Conservation (phyloP, 2,329 filamentous ascomycete genomes). For the Neurospora sp. region DNA sequence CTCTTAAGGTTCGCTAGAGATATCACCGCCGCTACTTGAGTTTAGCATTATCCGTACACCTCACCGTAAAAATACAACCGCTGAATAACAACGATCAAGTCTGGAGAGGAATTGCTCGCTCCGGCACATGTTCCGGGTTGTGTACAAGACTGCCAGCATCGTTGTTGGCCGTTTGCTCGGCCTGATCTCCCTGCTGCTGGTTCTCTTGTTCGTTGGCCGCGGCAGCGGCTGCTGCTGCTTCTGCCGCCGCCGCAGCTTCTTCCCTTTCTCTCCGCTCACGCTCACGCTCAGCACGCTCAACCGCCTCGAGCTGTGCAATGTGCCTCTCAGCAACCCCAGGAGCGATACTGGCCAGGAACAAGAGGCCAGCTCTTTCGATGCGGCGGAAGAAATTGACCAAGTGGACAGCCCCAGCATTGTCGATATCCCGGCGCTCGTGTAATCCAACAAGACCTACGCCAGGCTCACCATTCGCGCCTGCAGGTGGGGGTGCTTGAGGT, state of each 20-base stretch:
- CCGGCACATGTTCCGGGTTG: background rate
- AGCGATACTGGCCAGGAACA: slow-evolving; percentile 57
- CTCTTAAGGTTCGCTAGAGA: background rate
- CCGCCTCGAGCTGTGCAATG: slow-evolving; percentile 47
- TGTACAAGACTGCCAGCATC: background rate
- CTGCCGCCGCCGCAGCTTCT: slow-evolving; percentile 28
- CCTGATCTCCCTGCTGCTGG: slow-evolving; percentile 2
- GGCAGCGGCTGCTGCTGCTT: slow-evolving; percentile 19
- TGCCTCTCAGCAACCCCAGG: slow-evolving; percentile 57
- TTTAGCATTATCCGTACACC: background rate
- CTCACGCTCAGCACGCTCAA: slow-evolving; percentile 35
- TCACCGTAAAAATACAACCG: background rate
- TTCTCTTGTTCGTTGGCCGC: slow-evolving; percentile 1
- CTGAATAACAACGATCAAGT: background rate
- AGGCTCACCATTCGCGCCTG: background rate
- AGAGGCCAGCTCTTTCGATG: slow-evolving; percentile 47
- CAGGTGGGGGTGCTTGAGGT: slow-evolving; percentile 10
- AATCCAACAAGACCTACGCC: background rate
- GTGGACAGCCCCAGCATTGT: background rate
- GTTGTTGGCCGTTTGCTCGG: background rate
- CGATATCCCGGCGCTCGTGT: background rate
- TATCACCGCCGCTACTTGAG: background rate
- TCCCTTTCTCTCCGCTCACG: slow-evolving; percentile 33
- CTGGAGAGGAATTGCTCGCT: background rate
- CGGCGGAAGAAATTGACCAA: slow-evolving; percentile 28